These are phyloP conservation scores for Neurospora crassa DNA, from an alignment of 2,329 filamentous ascomycete genomes.

Conservation along the genomic window DNA sequence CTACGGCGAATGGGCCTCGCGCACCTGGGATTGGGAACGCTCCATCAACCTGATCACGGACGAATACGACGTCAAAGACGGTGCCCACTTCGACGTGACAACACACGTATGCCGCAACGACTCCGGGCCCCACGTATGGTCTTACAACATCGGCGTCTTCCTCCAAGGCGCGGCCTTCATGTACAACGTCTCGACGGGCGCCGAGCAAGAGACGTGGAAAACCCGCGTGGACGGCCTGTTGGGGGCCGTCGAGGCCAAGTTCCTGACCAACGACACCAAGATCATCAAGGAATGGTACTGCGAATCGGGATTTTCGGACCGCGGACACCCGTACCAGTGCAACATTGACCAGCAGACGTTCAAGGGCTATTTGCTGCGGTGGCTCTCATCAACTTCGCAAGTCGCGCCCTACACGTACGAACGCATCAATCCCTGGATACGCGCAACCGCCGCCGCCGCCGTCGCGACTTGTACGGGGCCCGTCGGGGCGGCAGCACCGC, in stretches of 20 bases:
- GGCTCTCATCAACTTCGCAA: constrained; percentile 47
- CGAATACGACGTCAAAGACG: constrained; percentile 49
- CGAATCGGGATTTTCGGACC: constrained; percentile 33
- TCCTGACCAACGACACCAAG: constrained; percentile 46
- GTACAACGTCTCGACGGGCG: constrained; percentile 49
- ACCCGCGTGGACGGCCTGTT: constrained; percentile 50
- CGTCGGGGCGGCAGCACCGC: constrained; percentile 20
- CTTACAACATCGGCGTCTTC: constrained; percentile 60
- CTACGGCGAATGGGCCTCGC: constrained; percentile 67
- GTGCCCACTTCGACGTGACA: constrained; percentile 25
- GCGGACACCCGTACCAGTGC: constrained; percentile 36
- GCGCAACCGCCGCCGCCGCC: constrained; percentile 41
- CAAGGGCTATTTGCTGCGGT: constrained; percentile 66
- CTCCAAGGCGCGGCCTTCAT: constrained; percentile 52
- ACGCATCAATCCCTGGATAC: constrained; percentile 41
- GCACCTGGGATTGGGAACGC: constrained; percentile 57
- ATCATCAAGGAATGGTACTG: constrained; percentile 60
- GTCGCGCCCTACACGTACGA: constrained; percentile 43
- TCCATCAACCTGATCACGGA: constrained; percentile 45
- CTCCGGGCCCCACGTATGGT: constrained; percentile 51
- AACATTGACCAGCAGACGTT: constrained; percentile 64
- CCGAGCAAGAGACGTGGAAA: constrained; percentile 40
- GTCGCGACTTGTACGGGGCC: constrained; percentile 40
- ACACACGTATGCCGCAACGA: constrained; percentile 38
- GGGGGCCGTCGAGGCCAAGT: constrained; percentile 37